Evolutionary conservation across 2,329 filamentous ascomycete species (phyloP).

Genomic region (Cercospora brassicicola): DNA sequence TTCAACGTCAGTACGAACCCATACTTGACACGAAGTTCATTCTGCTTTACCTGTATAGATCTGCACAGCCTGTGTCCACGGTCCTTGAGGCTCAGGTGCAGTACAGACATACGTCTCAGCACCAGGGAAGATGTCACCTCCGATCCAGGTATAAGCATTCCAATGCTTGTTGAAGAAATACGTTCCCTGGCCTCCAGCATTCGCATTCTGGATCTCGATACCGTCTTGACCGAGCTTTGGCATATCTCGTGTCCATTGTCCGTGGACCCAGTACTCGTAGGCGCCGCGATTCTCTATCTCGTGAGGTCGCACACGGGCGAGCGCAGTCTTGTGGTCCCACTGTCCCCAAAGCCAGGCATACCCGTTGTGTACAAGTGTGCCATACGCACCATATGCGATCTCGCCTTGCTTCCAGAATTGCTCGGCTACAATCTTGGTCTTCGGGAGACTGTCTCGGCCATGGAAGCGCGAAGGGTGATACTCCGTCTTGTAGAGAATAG

Average conservation of each 20-base stretch:
- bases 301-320: slow-evolving; percentile 19
- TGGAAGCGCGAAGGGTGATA: slow-evolving; percentile 18
- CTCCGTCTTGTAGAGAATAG: slow-evolving; percentile 19
- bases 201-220: slow-evolving; percentile 25
- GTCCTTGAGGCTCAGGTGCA: slow-evolving; percentile 31
- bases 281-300: slow-evolving; percentile 18
- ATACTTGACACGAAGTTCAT: background rate
- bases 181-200: slow-evolving; percentile 30
- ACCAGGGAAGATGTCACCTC: slow-evolving; percentile 24
- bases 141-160: slow-evolving; percentile 34
- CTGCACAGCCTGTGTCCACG: slow-evolving; percentile 25
- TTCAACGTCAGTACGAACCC: background rate
- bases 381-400: slow-evolving; percentile 21
- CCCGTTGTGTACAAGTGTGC: slow-evolving; percentile 16
- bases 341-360: slow-evolving; percentile 22
- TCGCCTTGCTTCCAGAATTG: slow-evolving; percentile 23
- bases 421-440: slow-evolving; percentile 19
- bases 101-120: slow-evolving; percentile 31
- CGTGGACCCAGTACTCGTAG: slow-evolving; percentile 23
- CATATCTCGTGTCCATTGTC: slow-evolving; percentile 15
- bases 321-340: slow-evolving; percentile 16
- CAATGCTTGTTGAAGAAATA: slow-evolving; percentile 32
- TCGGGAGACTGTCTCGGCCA: slow-evolving; percentile 16
- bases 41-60: slow-evolving; percentile 11
- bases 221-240: slow-evolving; percentile 15